Base-by-base conservation (phyloP, 805 yeast species). In the Wickerhamomyces rabaulensis region DNA sequence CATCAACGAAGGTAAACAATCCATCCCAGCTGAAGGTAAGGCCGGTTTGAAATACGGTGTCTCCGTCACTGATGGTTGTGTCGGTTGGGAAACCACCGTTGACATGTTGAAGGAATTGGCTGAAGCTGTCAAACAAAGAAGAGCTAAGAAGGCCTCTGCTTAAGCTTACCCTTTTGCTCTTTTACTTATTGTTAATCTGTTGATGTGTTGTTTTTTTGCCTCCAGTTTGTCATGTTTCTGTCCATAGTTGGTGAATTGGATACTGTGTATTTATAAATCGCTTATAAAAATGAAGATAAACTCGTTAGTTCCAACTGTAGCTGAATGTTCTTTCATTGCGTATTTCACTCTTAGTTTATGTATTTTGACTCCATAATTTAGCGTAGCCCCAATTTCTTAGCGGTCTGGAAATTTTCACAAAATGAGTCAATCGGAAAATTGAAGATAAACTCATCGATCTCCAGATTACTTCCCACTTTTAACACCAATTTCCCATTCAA, bases 1-100 rank as follows among this genome's bases (percentile, higher is more conserved):
- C 68, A 82, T 92, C 65, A 80, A 82, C 62, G 97, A 86, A 68
- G 99, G 99, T 58, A 84, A 83, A 68, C 99, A 92, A 80, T 82
- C 87, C 58, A 90, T 90, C 50, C 79, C 88, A 44, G 70, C 79
- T 52, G 87, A 84, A 50, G 96, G 96, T 48, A 85, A 85, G 63
- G 75, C 71, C 39, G 79, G 75, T 21, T 79, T 92, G 68, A 82
- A 86, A 64, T 88, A 91, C 74, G 99, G 99, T 68, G 95, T 91
- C 53, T 86, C 96, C 50, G 90, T 94, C 67, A 94, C 99, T 51
- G 99, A 94, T 68, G 96, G 94, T 25, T 94, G 99, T 75, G 95
- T 94, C 46, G 75, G 84, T 51, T 90, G 95, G 89, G 95, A 88
- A 52, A 76, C 87, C 47, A 94, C 99, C 45, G 94, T 79, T 49